These are phyloP conservation scores for Pestalotiopsis sp. DNA, from an alignment of 2,329 filamentous ascomycete species.

Conservation along the genomic window DNA sequence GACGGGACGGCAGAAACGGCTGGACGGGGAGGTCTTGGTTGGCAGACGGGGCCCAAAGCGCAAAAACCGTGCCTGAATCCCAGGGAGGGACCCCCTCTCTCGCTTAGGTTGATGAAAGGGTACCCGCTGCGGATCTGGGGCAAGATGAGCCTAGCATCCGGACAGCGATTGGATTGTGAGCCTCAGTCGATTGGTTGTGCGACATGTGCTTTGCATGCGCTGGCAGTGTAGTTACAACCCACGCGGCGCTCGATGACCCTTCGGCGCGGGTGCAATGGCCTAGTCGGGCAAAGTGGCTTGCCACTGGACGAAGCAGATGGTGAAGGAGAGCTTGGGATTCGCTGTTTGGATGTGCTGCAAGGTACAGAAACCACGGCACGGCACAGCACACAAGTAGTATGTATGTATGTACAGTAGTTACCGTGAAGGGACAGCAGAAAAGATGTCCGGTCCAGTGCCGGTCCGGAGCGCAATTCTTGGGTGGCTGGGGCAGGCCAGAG, in stretches of 20 bases:
- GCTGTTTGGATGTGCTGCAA: not conserved
- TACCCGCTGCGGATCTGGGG: not conserved
- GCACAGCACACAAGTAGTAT: not conserved
- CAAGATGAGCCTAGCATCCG: not conserved
- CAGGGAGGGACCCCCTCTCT: not conserved
- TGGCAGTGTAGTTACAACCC: not conserved
- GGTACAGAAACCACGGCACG: not conserved
- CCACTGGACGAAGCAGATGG: not conserved
- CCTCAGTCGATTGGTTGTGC: not conserved
- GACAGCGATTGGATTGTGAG: not conserved
- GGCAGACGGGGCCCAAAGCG: not conserved
- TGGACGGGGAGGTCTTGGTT: not conserved
- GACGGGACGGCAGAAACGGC: not conserved
- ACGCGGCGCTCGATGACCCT: not conserved
- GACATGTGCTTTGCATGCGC: not conserved
- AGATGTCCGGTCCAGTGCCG: not conserved
- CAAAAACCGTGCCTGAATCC: not conserved
- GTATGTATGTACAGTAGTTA: not conserved
- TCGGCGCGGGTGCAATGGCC: not conserved
- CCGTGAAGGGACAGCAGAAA: not conserved
- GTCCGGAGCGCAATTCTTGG: not conserved
- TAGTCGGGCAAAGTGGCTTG: not conserved
- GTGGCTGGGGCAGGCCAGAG: not conserved
- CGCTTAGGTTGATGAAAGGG: not conserved
- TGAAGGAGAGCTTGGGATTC: not conserved